A percentile compares a stretch with the other conserved stretches of the same genome.
These are phyloP conservation scores for Dittrichia graveolens DNA, from an alignment of 129 eudicot species.

Conservation along the genomic window DNA sequence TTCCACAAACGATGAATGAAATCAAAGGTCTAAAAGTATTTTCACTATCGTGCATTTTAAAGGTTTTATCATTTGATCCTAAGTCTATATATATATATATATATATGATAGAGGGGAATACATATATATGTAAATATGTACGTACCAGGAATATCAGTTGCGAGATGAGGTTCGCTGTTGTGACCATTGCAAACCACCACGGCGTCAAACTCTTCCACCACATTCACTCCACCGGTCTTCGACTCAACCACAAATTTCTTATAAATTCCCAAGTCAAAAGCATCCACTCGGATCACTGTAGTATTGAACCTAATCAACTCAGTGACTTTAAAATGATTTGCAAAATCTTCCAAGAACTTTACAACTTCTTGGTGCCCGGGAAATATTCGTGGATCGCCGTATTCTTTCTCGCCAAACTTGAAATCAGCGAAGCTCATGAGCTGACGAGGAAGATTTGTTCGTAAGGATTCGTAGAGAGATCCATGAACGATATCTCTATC, in stretches of 20 bases:
- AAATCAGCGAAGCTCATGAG: constrained; percentile 68
- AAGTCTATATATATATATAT: too few relatives aligned
- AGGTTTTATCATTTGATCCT: too few relatives aligned
- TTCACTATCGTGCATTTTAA: too few relatives aligned
- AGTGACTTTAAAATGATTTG: constrained; percentile 37
- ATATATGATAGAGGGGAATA: too few relatives aligned
- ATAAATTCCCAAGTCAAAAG: constrained; percentile 20
- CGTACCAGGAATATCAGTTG: constrained; percentile 54
- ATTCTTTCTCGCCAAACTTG: constrained; percentile 37
- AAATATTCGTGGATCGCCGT: constrained; percentile 42
- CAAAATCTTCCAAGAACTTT: constrained; percentile 52
- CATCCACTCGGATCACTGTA: constrained; percentile 50
- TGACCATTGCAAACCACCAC: constrained; percentile 71
- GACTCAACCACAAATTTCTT: constrained; percentile 58
- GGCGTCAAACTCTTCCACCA: constrained; percentile 56
- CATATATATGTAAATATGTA: too few relatives aligned
- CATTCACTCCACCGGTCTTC: constrained; percentile 26
- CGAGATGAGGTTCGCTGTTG: constrained; percentile 45
- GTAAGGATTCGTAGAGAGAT: constrained; percentile 55
- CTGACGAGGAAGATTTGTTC: constrained; percentile 58
- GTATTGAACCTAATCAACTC: constrained; percentile 46
- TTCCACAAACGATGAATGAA: too few relatives aligned
- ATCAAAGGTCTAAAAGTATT: too few relatives aligned
- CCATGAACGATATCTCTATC: constrained; percentile 53
- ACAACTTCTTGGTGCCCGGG: constrained; percentile 72